A percentile compares a stretch with the other conserved stretches of the same genome.
Evolutionary conservation across 805 yeast genomes (phyloP).

Genomic region (Wickerhamia fluorescens): DNA sequence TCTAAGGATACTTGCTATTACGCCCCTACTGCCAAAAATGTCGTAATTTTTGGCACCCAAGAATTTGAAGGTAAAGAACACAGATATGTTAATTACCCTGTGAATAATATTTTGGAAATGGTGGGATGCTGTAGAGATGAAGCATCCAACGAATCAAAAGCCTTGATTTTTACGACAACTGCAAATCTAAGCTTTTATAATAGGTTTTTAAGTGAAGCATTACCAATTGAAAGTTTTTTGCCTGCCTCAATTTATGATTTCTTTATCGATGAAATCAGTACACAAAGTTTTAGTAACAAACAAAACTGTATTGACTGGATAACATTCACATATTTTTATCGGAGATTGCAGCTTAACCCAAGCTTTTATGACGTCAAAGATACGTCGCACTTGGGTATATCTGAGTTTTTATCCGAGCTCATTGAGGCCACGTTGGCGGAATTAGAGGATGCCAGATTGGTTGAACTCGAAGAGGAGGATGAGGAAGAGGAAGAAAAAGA

Average conservation of each 20-base stretch:
- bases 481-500: slow-evolving; percentile 32
- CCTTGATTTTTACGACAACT: slow-evolving; percentile 49
- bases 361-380: slow-evolving; percentile 78
- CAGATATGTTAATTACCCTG: slow-evolving; percentile 59
- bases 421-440: slow-evolving; percentile 68
- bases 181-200: slow-evolving; percentile 56
- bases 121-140: slow-evolving; percentile 38
- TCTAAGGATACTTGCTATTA: slow-evolving; percentile 48
- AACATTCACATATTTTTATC: slow-evolving; percentile 74
- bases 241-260: slow-evolving; percentile 55
- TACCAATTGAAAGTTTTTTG: slow-evolving; percentile 80
- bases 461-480: slow-evolving; percentile 46
- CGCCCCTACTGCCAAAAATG: slow-evolving; percentile 47
- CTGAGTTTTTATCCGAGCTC: slow-evolving; percentile 76
- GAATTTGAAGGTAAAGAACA: slow-evolving; percentile 68
- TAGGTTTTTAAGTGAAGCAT: slow-evolving; percentile 62
- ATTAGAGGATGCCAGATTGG: slow-evolving; percentile 49
- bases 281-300: slow-evolving; percentile 51
- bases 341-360: slow-evolving; percentile 77
- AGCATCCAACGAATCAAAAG: slow-evolving; percentile 22
- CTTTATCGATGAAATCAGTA: slow-evolving; percentile 67
- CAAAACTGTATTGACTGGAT: slow-evolving; percentile 92
- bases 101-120: slow-evolving; percentile 62
- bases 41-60: slow-evolving; percentile 66
- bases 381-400: slow-evolving; percentile 57